Evolutionary conservation across 148 eudicot genomes (phyloP), one percentile per base, ranked within the genome.

Genomic region (Fagopyrum esculentum): DNA sequence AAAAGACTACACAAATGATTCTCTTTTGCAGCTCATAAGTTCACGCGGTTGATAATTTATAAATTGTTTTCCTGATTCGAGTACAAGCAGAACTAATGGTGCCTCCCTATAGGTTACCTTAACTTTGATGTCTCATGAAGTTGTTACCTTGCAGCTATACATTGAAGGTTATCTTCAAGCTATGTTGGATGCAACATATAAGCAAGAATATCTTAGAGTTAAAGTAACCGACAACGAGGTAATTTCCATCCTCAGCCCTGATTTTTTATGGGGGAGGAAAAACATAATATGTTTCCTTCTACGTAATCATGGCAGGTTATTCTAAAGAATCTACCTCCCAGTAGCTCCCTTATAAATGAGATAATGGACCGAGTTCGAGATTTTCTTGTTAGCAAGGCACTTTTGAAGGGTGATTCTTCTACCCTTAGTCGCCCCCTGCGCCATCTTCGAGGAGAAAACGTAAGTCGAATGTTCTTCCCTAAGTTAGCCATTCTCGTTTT

Each of bases 91-190:
- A 22, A 43, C 9, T 60, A n/a, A 55, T 55, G 51, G 9, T 48
- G 17, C 22, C 19, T 16, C 17, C 1, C 17, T 57, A 19, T 57
- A 22, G 13, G 43, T 40, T 61, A 22, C 26, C 26, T 3, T 29
- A 30, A 29, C 5, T 61, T 61, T 4, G 44, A 61, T 29, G 30
- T 40, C 66, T 60, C 66, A 60, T 60, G 12, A 22, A 26, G 8
- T 66, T 66, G 45, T 15, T 49, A 40, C 56, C 46, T n/a, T 88
- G 87, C 97, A 95, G 99, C 77, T 92, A 69, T 95, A 92, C 75
- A 85, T 95, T 79, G 99, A 95, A 93, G 99, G 99, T 61, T 95
- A 95, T 79, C 84, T 95, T 81, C 99, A 95, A 85, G 99, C 99
- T 60, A 89, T 95, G 97, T 77, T 95, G 85, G 99, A 95, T 86